phyloP scores from a whole-genome alignment of 306 rosid species.

The Trichosanthes truncata region DNA sequence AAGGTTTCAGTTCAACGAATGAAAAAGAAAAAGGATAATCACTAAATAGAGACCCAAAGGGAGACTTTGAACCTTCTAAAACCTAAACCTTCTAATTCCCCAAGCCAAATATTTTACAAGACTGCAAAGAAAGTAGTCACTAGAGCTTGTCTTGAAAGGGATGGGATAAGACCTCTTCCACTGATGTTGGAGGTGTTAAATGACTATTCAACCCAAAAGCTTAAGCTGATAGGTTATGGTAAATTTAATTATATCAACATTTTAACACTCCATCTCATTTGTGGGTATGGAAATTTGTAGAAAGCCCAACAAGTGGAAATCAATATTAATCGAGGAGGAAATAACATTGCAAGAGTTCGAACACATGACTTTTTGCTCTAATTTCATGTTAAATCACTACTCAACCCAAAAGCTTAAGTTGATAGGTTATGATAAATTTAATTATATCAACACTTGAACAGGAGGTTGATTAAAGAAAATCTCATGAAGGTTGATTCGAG shows the following conservation, averaged over 20 bases:
- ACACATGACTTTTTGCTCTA: background rate
- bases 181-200: background rate
- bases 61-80: background rate
- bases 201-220: background rate
- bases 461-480: background rate
- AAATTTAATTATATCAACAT: no score
- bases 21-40: background rate
- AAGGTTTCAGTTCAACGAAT: background rate
- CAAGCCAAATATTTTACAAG: background rate
- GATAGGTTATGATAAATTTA: background rate
- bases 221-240: background rate
- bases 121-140: background rate
- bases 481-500: background rate
- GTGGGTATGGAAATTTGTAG: background rate
- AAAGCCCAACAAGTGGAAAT: background rate
- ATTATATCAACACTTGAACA: background rate
- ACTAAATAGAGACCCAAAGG: background rate
- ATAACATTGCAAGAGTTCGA: background rate
- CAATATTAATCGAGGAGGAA: background rate
- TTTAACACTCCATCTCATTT: background rate
- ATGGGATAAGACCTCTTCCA: background rate
- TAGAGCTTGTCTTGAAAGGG: background rate
- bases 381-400: no score
- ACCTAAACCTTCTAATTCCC: background rate
- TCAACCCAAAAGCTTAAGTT: background rate